Evolutionary conservation across 1,139 yeast genomes (phyloP).

Genomic region (Geotrichum citri-aurantii): DNA sequence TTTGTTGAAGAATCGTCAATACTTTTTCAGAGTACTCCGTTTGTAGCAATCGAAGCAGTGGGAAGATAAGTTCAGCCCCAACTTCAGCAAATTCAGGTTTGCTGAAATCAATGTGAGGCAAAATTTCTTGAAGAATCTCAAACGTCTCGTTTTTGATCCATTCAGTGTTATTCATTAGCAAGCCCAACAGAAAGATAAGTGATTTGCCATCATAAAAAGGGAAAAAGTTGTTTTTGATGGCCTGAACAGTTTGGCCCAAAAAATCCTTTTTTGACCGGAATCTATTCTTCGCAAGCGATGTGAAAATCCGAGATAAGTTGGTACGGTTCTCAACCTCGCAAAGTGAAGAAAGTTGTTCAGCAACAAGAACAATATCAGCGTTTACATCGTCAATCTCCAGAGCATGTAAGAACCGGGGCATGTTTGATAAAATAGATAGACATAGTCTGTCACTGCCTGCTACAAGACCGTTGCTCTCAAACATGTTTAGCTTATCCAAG

Average conservation of each 20-base stretch:
- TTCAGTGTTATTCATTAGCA: conserved; percentile 64
- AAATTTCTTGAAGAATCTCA: conserved; percentile 63
- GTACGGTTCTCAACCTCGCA: conserved; percentile 55
- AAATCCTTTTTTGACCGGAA: conserved; percentile 89
- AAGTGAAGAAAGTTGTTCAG: conserved; percentile 46
- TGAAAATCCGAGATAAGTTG: conserved; percentile 64
- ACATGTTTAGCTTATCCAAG: conserved; percentile 58
- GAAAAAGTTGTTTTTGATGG: conserved; percentile 62
- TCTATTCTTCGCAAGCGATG: conserved; percentile 68
- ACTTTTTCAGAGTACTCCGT: conserved; percentile 89
- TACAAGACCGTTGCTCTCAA: conserved; percentile 70
- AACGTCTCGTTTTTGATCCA: conserved; percentile 82
- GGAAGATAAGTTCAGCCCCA: conserved; percentile 93
- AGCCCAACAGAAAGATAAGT: conserved; percentile 67
- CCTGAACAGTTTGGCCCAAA: conserved; percentile 68
- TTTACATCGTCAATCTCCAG: conserved; percentile 52
- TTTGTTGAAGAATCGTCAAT: conserved; percentile 80
- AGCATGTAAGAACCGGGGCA: conserved; percentile 81
- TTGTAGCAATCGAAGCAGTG: conserved; percentile 70
- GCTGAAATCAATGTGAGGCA: conserved; percentile 72
- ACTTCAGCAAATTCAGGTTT: conserved; percentile 79
- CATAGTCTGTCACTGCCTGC: conserved; percentile 68
- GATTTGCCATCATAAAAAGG: conserved; percentile 71
- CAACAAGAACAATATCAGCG: conserved; percentile 27
- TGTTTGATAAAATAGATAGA: conserved; percentile 65